Conservation (phyloP, 345 rosid genomes). For the Euphorbia tirucalli region DNA sequence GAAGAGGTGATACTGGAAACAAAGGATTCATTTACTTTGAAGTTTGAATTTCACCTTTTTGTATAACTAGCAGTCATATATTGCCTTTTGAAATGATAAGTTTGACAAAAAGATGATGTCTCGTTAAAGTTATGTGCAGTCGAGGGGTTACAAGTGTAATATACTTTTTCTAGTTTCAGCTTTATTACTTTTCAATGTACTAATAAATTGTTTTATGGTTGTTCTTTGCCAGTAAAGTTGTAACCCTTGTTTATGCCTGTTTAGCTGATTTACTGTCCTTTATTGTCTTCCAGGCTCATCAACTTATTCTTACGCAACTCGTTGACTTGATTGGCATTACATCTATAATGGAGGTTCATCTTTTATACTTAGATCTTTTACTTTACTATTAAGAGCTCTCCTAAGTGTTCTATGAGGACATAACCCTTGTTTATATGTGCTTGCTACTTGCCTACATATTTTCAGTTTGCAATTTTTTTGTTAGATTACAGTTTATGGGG, state of each 20-base stretch:
- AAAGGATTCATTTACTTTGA: neutral
- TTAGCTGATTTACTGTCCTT: conserved; percentile 16
- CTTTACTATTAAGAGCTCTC: conserved; percentile 13
- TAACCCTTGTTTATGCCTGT: neutral
- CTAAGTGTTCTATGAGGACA: neutral
- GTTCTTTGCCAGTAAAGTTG: neutral
- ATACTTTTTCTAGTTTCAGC: neutral
- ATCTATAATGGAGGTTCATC: conserved; percentile 88
- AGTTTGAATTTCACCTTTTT: neutral
- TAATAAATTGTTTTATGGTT: neutral
- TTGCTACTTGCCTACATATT: neutral
- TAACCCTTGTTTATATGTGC: neutral
- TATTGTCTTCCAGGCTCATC: conserved; percentile 62
- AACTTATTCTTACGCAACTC: conserved; percentile 57
- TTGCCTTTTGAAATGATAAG: neutral
- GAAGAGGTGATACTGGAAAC: neutral
- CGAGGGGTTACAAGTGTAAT: neutral
- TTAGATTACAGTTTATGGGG: neutral
- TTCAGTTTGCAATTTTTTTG: neutral
- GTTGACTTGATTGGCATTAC: conserved; percentile 92
- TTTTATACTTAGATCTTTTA: conserved; percentile 10
- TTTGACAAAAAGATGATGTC: neutral
- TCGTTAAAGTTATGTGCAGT: neutral
- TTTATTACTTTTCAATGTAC: neutral
- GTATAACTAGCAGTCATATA: neutral